A percentile compares a stretch with the other conserved stretches of the same genome.
These are phyloP conservation scores for Begonia peltatifolia DNA, from an alignment of 306 rosid species.

Conservation along the genomic window DNA sequence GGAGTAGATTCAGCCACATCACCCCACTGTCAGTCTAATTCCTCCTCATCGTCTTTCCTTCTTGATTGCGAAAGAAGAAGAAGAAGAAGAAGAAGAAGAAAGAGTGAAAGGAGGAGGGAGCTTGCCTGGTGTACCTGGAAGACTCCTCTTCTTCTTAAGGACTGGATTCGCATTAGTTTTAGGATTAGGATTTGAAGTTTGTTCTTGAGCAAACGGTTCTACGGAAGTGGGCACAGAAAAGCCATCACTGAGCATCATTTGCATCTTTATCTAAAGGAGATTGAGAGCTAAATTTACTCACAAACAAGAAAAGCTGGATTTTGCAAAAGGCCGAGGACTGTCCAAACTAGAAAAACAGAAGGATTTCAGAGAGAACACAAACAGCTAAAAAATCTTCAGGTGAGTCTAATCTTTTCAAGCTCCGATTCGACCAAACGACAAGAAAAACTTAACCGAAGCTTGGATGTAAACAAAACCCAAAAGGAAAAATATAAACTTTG, in stretches of 20 bases:
- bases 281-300: background rate
- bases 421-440: constrained; percentile 56
- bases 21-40: too few species aligned
- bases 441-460: constrained; percentile 46
- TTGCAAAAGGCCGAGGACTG: background rate
- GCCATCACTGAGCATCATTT: constrained; percentile 52
- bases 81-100: background rate
- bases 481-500: constrained; percentile 2
- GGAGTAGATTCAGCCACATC: too few species aligned
- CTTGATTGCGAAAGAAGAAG: background rate
- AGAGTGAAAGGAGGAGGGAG: background rate
- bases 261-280: constrained; percentile 8
- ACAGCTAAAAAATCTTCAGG: constrained; percentile 28
- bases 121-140: constrained; percentile 89
- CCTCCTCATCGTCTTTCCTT: too few species aligned
- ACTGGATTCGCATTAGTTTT: constrained; percentile 26
- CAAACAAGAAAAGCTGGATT: background rate
- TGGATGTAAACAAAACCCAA: constrained; percentile 26
- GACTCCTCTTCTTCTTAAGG: constrained; percentile 72
- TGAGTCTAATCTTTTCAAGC: constrained; percentile 19
- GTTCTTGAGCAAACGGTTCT: constrained; percentile 35
- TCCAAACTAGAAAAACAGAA: constrained; percentile 8
- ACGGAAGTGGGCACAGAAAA: constrained; percentile 50
- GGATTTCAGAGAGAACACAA: constrained; percentile 1
- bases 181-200: constrained; percentile 51